Evolutionary conservation across 2,329 filamentous ascomycete genomes (phyloP), one percentile per base, ranked within the genome.

Genomic region (Apiospora arundinis): DNA sequence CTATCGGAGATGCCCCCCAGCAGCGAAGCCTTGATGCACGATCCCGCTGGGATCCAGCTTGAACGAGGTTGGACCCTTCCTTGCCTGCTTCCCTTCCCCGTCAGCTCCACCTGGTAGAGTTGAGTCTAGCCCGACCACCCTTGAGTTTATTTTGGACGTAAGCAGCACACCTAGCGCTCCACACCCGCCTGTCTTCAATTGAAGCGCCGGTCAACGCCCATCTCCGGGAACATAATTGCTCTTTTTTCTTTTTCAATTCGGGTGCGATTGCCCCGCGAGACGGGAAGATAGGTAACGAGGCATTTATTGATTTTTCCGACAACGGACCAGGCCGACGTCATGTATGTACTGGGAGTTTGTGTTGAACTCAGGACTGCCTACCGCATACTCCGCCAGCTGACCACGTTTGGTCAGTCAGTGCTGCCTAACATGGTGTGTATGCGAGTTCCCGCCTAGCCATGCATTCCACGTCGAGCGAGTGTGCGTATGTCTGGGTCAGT

Each of bases 401-500:
- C 45, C 45, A 32, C 6, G 32, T 32, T 32, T 3, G 21, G 18
- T 40, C 2, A 8, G 11, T 12, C 42, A 45, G 18, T 21, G n/a
- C 1, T 63, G n/a, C 32, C 32, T 18, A 11, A 12, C 16, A 8
- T 14, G 8, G 32, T 6, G 2, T 5, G 32, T n/a, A 28, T 56
- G 32, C 32, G 45, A 16, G 42, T 45, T 45, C 18, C 32, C 18
- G 21, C 21, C 16, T 40, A 63, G 32, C 56, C 56, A 63, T 63
- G 56, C 56, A 63, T 63, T 63, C 56, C 56, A 23, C 56, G 56
- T 5, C 56, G 56, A 63, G 32, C 56, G 3, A 63, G 32, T 4
- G 7, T 63, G 28, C 28, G 56, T 14, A 63, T 40, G 11, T 63
- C 56, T 12, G 32, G 56, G 21, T 63, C 56, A 9, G 56, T 63